Evolutionary conservation across 1,284 basidiomycete species (phyloP).

Genomic region (Sutorius eximius): DNA sequence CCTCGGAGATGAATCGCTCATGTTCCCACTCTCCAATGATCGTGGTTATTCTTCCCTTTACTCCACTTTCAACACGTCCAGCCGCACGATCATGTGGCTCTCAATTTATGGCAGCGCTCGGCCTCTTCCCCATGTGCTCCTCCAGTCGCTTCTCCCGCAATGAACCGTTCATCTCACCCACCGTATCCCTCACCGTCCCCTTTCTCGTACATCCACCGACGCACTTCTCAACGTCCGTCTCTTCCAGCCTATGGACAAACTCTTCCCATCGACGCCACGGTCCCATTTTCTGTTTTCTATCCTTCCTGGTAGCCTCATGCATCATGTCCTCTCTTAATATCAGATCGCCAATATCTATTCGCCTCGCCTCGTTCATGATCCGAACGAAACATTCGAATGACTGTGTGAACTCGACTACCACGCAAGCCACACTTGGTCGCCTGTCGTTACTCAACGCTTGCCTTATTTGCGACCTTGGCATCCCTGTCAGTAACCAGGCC

Average conservation of each 20-base stretch:
- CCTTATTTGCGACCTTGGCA: slow-evolving; percentile 10
- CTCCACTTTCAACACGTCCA: slow-evolving; percentile 34
- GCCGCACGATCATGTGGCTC: slow-evolving; percentile 25
- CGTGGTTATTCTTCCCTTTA: slow-evolving; percentile 29
- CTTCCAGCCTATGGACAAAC: neutral
- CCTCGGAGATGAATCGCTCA: slow-evolving; percentile 39
- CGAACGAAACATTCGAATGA: slow-evolving; percentile 26
- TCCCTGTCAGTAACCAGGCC: slow-evolving; percentile 3
- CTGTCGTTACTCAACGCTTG: slow-evolving; percentile 8
- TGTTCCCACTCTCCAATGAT: slow-evolving; percentile 29
- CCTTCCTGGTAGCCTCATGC: slow-evolving; percentile 27
- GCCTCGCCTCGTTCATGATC: slow-evolving; percentile 36
- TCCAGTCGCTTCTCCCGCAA: slow-evolving; percentile 21
- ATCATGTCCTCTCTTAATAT: slow-evolving; percentile 34
- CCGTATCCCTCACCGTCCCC: neutral
- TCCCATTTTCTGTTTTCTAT: neutral
- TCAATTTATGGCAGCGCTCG: slow-evolving; percentile 17
- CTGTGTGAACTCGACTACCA: slow-evolving; percentile 25
- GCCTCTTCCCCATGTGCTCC: slow-evolving; percentile 21
- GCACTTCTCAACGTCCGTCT: slow-evolving; percentile 3
- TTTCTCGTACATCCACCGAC: slow-evolving; percentile 13
- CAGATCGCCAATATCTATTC: slow-evolving; percentile 30
- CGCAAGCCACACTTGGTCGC: slow-evolving; percentile 1
- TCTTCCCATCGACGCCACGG: neutral
- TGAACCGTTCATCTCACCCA: slow-evolving; percentile 15